Evolutionary conservation across 805 yeast species (phyloP), one percentile per base, ranked within the genome.

Genomic region (Maudiozyma turicensis): DNA sequence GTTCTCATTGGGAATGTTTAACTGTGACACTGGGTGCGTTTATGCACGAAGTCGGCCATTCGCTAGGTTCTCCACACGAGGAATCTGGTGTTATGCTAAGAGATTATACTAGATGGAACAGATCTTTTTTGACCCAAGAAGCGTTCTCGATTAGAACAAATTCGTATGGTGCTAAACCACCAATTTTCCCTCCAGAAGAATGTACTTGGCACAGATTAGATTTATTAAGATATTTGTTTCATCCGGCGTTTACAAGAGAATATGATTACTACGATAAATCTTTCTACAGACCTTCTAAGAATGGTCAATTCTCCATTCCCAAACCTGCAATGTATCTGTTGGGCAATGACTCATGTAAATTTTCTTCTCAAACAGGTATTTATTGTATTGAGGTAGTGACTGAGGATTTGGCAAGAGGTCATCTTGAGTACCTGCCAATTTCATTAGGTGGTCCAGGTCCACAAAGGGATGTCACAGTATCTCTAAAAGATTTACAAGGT

Each of bases 11-110:
- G 96, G 97, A 91, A 66, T 85, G 95, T 58, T 67, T 85, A 43
- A 84, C 85, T 51, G 76, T 91, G 37, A 86, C 96, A 1, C 62
- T 86, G 57, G 98, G 99, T 43, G 97, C 98, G 0, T 90, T 89
- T 58, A 74, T 90, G 84, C 98, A 91, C 65, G 98, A 91, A 63
- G 83, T 91, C 46, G 98, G 99, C 1, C 98, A 91, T 64, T 69
- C 80, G 30, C 71, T 91, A 40, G 96, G 96, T 0, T 85, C 91
- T 54, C 97, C 98, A 0, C 98, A 91, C 67, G 93, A 89, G 65
- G 85, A 82, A 11, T 71, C 75, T 55, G 98, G 98, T 15, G 84
- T 91, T 30, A 93, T 91, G 98, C 68, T 88, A 38, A 73, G 97
- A 50, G 96, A 85, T 50, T 93, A 90, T 62, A 72, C 81, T 20